Base-by-base conservation (phyloP, 768 basidiomycete species). In the Suillus brevipes region DNA sequence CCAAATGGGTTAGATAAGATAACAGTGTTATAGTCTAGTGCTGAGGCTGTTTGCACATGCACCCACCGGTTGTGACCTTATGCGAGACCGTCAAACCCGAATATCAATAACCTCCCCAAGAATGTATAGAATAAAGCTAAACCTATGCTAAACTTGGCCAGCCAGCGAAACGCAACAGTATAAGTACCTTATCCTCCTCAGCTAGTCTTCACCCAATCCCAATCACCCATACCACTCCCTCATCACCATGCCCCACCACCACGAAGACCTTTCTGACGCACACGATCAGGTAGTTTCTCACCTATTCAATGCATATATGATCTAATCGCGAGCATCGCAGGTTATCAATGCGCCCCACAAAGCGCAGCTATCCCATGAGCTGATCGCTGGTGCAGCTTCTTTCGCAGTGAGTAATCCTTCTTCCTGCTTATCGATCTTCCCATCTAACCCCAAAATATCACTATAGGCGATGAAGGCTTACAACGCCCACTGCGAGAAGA, bases 341-440 rank as follows among this genome's bases (percentile, higher is more conserved):
- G 82, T 83, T 55, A 42, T 62, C 20, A 82, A 81, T 58, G 80
- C 80, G 16, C 81, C 80, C 12, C 88, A 89, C 79, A 77, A 88
- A 77, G 84, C 88, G 1, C 63, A 75, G 63, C 75, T 89, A 61
- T 84, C 87, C 10, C 89, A 91, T 73, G 86, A 91, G 76, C 73
- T 90, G 50, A 81, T 91, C 66, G 86, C 87, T 56, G 88, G 77
- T 49, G 90, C 90, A 53, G 89, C 89, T 7, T 75, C 87, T 36
- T 91, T 82, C 75, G 87, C 86, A 81, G 88, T 85, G 42, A 14
- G 75, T 58, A 20, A 0, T 36, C 18, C 23, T 7, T 5, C 31
- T 31, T 23, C 6, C 16, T 50, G 57, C 25, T 42, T n/a, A 16
- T 40, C 5, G 47, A 38, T 47, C 23, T 60, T 9, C 28, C 18